Evolutionary conservation across 1,284 basidiomycete species (phyloP).

Genomic region (Boletus mariae): DNA sequence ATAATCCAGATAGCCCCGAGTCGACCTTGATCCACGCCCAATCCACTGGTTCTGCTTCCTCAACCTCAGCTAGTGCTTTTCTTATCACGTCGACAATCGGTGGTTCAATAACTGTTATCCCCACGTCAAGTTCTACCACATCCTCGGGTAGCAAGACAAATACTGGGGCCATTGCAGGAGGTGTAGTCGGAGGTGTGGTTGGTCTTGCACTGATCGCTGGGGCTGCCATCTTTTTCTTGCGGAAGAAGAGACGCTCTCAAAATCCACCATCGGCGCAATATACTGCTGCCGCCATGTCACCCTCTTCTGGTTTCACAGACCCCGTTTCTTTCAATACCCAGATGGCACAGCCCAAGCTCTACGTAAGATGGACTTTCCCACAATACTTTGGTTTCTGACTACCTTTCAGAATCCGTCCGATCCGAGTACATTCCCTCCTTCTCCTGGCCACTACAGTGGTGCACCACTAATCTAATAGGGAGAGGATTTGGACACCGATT

Average conservation of each 20-base stretch:
- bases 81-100: too few relatives aligned
- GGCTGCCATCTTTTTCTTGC: slow-evolving; percentile 24
- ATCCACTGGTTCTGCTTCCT: slow-evolving; percentile 13
- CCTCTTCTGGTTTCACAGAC: slow-evolving; percentile 6
- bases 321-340: slow-evolving; percentile 10
- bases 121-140: not conserved
- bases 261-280: slow-evolving; percentile 13
- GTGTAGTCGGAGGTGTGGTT: slow-evolving; percentile 41
- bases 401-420: slow-evolving; percentile 30
- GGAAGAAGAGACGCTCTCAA: slow-evolving; percentile 29
- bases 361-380: slow-evolving; percentile 18
- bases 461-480: slow-evolving; percentile 25
- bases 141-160: slow-evolving; percentile 5
- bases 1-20: slow-evolving; percentile 29
- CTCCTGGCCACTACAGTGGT: slow-evolving; percentile 24
- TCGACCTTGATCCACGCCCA: slow-evolving; percentile 18
- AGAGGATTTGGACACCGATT: too few relatives aligned
- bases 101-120: slow-evolving; percentile 5
- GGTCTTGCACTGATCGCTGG: slow-evolving; percentile 29
- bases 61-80: slow-evolving; percentile 2
- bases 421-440: slow-evolving; percentile 31
- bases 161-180: slow-evolving; percentile 31
- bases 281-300: not conserved
- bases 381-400: slow-evolving; percentile 3
- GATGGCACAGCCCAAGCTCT: slow-evolving; percentile 28